Base-by-base conservation (phyloP, 768 basidiomycete genomes). In the Boletus reticuloceps region DNA sequence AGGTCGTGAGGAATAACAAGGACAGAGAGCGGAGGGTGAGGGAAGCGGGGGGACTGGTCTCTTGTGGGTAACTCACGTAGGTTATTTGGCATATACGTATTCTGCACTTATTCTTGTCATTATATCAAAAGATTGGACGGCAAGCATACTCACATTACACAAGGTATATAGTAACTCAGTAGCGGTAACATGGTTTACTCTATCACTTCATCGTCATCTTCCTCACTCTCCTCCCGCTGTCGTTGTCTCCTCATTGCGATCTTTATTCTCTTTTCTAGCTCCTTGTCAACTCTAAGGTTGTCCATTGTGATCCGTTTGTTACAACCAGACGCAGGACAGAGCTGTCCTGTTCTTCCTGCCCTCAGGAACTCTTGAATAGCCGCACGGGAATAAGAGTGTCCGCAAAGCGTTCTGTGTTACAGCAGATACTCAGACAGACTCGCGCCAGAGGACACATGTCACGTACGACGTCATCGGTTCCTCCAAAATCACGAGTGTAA, bases 401-500 rank as follows among this genome's bases (percentile, higher is more conserved):
- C 77, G 69, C 95, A 97, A 31, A 82, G 65, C 39, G 70, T 67
- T 36, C 90, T 94, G 64, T 17, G 56, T n/a, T 43, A 31, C 42
- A 29, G 2, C 6, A 29, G 16, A 36, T 29, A 16, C 52, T 55
- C 56, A 48, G 52, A 58, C 36, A 34, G 25, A 36, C 41, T 54
- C 31, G n/a, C 31, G 22, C 16, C 17, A 6, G 20, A 32, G n/a
- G 20, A 6, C 19, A 20, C 46, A 47, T 43, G n/a, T 44, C 32
- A 64, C 88, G 52, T 66, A 95, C 94, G 91, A 93, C 5, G 88
- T 92, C 55, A 90, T 74, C 3, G 95, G 93, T 48, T 96, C 77
- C 20, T 77, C 78, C 38, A 92, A 77, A 14, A 78, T 68, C 3
- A 75, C 80, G 42, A 94, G 75, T 1, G 88, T 85, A 47, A 98